Base-by-base conservation (phyloP, 2,329 filamentous ascomycete species). In the Pseudocercospora vitis region DNA sequence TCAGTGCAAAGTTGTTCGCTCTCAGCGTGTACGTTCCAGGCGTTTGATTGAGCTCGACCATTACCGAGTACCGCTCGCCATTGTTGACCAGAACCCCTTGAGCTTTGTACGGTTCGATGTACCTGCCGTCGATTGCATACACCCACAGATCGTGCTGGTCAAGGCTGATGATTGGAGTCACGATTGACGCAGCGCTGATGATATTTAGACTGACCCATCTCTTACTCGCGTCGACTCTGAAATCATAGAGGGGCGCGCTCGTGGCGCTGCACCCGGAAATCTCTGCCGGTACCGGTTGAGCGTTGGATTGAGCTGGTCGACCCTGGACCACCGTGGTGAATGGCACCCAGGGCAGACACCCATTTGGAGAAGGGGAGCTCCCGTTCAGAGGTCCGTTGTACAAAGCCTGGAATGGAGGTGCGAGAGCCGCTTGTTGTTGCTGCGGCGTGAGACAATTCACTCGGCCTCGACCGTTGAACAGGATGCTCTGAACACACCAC, bases 1-100 rank as follows among this genome's bases (percentile, higher is more conserved):
- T 55, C 19, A 48, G 35, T n/a, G 42, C 48, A 14, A 49, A 44
- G 32, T 58, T 45, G 32, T 45, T 52, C 14, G 48, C 52, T 12
- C 55, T 45, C 39, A 55, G 35, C 3, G 52, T 58, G 24, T 55
- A 58, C 3, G 78, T 70, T 1, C 78, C 78, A 0, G 74, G 60
- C 0, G 60, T 63, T 35, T 75, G 72, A 35, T 76, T 67, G 4
- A 81, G 69, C 52, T 74, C 66, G 55, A 81, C 60, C 44, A 82
- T 63, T 1, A 82, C 70, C 0, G 79, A 80, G 62, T 77, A 82
- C 5, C 81, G 74, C 53, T 79, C 78, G 9, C 80, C 81, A 55
- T 80, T 82, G 57, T 70, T 70, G 3, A 83, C 59, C 0, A 65
- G 63, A 18, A 82, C 65, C 8, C 74, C 74, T 7, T 82, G 71